Percentiles rank a stretch among this genome's conserved stretches.
Evolutionary conservation across 1,284 basidiomycete species (phyloP).

Genomic region (Heterobasidion occidentale): DNA sequence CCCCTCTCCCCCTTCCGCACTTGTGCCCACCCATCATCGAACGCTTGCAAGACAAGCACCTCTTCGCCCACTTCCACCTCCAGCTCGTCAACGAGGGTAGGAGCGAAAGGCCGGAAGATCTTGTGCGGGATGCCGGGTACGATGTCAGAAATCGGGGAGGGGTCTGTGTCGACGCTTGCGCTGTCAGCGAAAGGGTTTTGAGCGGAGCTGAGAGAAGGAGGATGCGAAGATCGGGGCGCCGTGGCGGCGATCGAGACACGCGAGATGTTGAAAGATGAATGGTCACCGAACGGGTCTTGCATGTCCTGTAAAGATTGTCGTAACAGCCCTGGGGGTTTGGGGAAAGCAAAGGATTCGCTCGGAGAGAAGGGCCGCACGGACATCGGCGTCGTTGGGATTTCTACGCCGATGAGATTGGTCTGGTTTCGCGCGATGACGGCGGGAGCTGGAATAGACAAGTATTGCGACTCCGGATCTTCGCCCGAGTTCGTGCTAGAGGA

Average conservation of each 20-base stretch:
- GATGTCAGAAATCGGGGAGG: constrained; percentile 8
- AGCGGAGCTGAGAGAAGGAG: neutral
- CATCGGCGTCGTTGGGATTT: constrained; percentile 32
- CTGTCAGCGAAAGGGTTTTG: neutral
- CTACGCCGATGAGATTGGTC: no score
- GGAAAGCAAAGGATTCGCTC: constrained; percentile 58
- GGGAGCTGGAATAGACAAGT: constrained; percentile 25
- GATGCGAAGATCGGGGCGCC: neutral
- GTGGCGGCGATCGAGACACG: neutral
- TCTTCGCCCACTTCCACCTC: constrained; percentile 40
- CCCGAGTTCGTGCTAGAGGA: neutral
- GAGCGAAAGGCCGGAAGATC: constrained; percentile 48
- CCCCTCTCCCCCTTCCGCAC: constrained; percentile 33
- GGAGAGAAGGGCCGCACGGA: constrained; percentile 57
- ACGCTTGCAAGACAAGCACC: constrained; percentile 44
- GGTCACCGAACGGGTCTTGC: constrained; percentile 9
- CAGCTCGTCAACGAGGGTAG: constrained; percentile 53
- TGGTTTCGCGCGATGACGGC: constrained; percentile 3
- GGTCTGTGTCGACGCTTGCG: neutral
- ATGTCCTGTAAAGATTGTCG: neutral
- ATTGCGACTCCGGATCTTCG: constrained; percentile 21
- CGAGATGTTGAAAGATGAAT: neutral
- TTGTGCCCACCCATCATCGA: constrained; percentile 62
- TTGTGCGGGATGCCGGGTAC: constrained; percentile 30
- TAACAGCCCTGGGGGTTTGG: constrained; percentile 38